Evolutionary conservation across 208 protist genomes (phyloP).

Genomic region (Crithidia fasciculata): DNA sequence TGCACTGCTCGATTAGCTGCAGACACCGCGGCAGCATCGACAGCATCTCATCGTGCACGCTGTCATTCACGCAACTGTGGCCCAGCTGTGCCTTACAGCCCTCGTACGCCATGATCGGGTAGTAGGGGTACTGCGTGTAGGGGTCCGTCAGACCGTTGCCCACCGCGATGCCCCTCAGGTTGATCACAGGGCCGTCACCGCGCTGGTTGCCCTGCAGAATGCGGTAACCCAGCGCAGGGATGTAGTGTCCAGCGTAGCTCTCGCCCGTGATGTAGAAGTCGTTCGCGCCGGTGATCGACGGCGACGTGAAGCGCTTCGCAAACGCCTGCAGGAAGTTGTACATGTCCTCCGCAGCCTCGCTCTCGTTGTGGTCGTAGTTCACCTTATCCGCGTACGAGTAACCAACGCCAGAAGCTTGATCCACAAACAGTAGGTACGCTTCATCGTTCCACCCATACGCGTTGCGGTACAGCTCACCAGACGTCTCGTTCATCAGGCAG

Average conservation of each 20-base stretch:
- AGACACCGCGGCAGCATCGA: slow-evolving; percentile 53
- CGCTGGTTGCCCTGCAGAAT: slow-evolving; percentile 52
- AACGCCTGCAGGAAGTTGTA: slow-evolving; percentile 85
- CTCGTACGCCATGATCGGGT: slow-evolving; percentile 64
- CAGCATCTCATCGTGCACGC: slow-evolving; percentile 51
- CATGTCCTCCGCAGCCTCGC: slow-evolving; percentile 85
- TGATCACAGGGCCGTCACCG: slow-evolving; percentile 45
- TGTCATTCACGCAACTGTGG: slow-evolving; percentile 49
- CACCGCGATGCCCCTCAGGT: slow-evolving; percentile 75
- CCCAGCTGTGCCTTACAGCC: slow-evolving; percentile 57
- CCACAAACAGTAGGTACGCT: slow-evolving; percentile 90
- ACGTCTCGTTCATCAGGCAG: slow-evolving; percentile 66
- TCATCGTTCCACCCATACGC: slow-evolving; percentile 82
- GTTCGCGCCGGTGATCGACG: slow-evolving; percentile 61
- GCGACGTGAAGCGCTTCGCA: slow-evolving; percentile 45
- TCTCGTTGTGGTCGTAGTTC: slow-evolving; percentile 76
- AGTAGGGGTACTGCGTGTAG: slow-evolving; percentile 69
- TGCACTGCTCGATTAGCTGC: slow-evolving; percentile 40
- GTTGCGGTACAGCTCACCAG: slow-evolving; percentile 58
- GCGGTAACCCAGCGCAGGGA: slow-evolving; percentile 49
- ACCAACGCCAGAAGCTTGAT: slow-evolving; percentile 90
- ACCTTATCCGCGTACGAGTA: slow-evolving; percentile 71
- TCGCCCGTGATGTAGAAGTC: slow-evolving; percentile 87
- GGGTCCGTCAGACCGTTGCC: slow-evolving; percentile 93
- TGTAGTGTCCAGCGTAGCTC: slow-evolving; percentile 87